These are phyloP conservation scores for Kwoniella pini DNA, from an alignment of 768 basidiomycete genomes.

Conservation along the genomic window DNA sequence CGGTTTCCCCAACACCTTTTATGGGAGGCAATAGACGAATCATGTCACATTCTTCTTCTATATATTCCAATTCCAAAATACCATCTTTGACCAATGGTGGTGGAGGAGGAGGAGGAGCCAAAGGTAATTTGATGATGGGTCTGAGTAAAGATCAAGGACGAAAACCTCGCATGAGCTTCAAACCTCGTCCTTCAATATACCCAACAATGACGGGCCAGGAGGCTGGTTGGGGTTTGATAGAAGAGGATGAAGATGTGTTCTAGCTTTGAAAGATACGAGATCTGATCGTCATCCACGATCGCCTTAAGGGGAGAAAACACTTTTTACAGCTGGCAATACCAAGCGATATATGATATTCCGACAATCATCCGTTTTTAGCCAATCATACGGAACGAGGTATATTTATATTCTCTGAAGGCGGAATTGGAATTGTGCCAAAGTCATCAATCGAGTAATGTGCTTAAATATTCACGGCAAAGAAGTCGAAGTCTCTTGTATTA, in stretches of 20 bases:
- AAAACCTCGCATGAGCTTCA: constrained; percentile 14
- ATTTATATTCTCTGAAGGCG: too few relatives aligned
- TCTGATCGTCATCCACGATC: too few relatives aligned
- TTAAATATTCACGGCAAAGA: too few relatives aligned
- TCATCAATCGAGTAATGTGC: too few relatives aligned
- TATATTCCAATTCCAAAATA: constrained; percentile 5
- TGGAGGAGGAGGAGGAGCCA: background rate
- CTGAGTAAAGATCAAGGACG: background rate
- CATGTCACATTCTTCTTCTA: constrained; percentile 8
- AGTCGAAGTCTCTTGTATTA: too few relatives aligned
- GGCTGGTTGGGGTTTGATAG: constrained; percentile 11
- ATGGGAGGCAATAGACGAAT: constrained; percentile 1
- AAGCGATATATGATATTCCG: too few relatives aligned
- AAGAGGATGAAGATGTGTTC: constrained; percentile 29
- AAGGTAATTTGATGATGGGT: constrained; percentile 2
- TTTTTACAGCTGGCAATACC: too few relatives aligned
- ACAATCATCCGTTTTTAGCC: too few relatives aligned
- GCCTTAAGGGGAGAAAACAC: too few relatives aligned
- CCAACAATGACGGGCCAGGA: constrained; percentile 7
- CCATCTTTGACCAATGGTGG: background rate
- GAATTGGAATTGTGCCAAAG: too few relatives aligned
- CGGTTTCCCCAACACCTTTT: constrained; percentile 6
- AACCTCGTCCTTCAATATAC: constrained; percentile 16
- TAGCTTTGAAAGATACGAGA: too few relatives aligned
- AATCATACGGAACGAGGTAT: too few relatives aligned